Evolutionary conservation across 2,329 filamentous ascomycete species (phyloP), one percentile per base, ranked within the genome.

Genomic region (Byssoonygena ceratinophila): DNA sequence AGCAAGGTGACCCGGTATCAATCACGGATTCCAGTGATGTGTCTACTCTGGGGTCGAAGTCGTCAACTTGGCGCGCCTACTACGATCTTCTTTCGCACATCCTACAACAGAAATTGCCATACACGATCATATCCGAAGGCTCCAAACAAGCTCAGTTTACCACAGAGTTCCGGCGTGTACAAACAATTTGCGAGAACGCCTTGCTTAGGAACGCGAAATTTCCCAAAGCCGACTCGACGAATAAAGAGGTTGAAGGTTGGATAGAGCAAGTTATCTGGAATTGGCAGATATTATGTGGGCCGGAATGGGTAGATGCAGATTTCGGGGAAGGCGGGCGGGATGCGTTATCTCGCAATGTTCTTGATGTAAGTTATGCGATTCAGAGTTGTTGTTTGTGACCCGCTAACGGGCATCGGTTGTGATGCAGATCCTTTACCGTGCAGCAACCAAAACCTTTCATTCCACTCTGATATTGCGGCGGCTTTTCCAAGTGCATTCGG

Each of bases 371-470:
- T 64, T 45, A 40, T 8, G 14, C 36, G 16, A 16, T 36, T 23
- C 3, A 20, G 12, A 11, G 2, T 25, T 20, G n/a, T 14, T 16
- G 20, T n/a, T 25, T 47, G 31, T 25, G 1, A 25, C 29, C n/a
- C 11, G 11, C 39, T 54, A 6, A 50, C 36, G 4, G 40, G 6
- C n/a, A 4, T 18, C 36, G 8, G 20, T 25, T 11, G 14, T 11
- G 20, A 20, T 6, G 27, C 52, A 92, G 67, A 86, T 89, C 25
- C 76, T 98, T 5, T 98, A 97, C 68, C 84, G 85, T 36, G 87
- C 90, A 20, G 87, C 91, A 6, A 88, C 85, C 8, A 95, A 92
- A 68, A 95, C 90, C 0, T 98, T 92, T 63, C 92, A 98, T 68
- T 98, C 92, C 1, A 94, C 91, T 1, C 75, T 88, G 8, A 86